Evolutionary conservation across 345 rosid species (phyloP).

Genomic region (Rhodamnia rubescens): DNA sequence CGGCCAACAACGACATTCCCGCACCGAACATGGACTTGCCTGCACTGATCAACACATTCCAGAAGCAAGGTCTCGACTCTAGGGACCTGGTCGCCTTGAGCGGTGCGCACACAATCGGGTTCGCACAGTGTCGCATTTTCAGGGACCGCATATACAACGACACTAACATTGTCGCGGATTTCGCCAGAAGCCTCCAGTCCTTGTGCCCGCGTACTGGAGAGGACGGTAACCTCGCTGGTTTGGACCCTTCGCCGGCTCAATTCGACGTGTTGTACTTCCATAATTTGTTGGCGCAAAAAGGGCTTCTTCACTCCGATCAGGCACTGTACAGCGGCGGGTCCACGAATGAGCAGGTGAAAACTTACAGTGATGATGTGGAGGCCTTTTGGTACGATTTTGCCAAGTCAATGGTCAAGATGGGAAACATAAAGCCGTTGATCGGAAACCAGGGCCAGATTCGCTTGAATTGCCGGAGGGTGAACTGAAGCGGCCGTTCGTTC

Average conservation of each 20-base stretch:
- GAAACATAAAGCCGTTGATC: conserved; percentile 35
- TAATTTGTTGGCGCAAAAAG: conserved; percentile 12
- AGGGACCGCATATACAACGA: conserved; percentile 19
- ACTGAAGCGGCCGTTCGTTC: neutral
- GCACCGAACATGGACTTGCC: conserved; percentile 29
- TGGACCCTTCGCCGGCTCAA: conserved; percentile 5
- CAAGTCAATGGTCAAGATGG: conserved; percentile 45
- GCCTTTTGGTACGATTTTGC: conserved; percentile 28
- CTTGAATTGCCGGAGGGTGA: conserved; percentile 22
- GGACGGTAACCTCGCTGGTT: conserved; percentile 2
- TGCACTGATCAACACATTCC: conserved; percentile 21
- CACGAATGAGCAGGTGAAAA: conserved; percentile 6
- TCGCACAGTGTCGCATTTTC: conserved; percentile 12
- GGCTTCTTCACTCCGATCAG: conserved; percentile 27
- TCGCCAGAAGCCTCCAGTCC: conserved; percentile 10
- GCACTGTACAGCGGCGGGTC: conserved; percentile 12
- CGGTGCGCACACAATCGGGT: conserved; percentile 48
- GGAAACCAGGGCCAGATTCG: conserved; percentile 36
- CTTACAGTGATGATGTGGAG: conserved; percentile 1
- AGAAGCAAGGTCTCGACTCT: conserved; percentile 25
- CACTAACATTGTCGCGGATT: conserved; percentile 18
- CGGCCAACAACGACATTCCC: conserved; percentile 22
- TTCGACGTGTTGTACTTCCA: conserved; percentile 18
- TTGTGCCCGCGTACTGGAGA: conserved; percentile 20
- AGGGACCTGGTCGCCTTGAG: conserved; percentile 42